Conservation (phyloP, 345 rosid species). For the Euphorbia lathyris region DNA sequence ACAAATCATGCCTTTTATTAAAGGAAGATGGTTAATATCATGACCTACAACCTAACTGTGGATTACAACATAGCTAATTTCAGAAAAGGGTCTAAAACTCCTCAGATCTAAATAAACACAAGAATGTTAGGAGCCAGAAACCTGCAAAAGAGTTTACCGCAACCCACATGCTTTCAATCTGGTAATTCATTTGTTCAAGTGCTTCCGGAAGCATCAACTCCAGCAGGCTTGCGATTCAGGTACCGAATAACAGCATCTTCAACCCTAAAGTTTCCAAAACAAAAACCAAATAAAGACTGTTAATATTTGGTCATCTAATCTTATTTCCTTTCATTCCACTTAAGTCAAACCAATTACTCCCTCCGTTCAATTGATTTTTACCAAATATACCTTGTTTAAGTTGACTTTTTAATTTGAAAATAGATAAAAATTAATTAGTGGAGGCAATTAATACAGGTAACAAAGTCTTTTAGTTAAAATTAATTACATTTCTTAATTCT, state of each 20-base stretch:
- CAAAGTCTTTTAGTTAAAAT: too few species aligned
- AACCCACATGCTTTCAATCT: constrained; percentile 1
- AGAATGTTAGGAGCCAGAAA: background rate
- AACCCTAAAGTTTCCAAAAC: constrained; percentile 31
- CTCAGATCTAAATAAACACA: constrained; percentile 12
- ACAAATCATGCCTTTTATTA: background rate
- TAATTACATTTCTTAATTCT: too few species aligned
- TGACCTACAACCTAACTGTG: constrained; percentile 6
- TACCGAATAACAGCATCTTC: constrained; percentile 56
- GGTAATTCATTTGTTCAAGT: constrained; percentile 21
- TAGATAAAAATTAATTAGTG: too few species aligned
- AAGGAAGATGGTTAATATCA: background rate
- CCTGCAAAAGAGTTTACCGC: background rate
- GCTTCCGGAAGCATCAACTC: constrained; percentile 40
- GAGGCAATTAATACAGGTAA: too few species aligned
- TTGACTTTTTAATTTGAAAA: too few species aligned
- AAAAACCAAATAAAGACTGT: background rate
- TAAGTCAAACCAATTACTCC: background rate
- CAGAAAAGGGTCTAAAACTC: background rate
- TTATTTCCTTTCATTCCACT: background rate
- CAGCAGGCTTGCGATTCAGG: constrained; percentile 50
- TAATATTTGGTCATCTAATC: background rate
- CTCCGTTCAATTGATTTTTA: too few species aligned
- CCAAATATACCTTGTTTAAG: too few species aligned
- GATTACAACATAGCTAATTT: constrained; percentile 6